Evolutionary conservation across 2,329 filamentous ascomycete genomes (phyloP), one percentile per base, ranked within the genome.

Genomic region (Cercospora berteroae): DNA sequence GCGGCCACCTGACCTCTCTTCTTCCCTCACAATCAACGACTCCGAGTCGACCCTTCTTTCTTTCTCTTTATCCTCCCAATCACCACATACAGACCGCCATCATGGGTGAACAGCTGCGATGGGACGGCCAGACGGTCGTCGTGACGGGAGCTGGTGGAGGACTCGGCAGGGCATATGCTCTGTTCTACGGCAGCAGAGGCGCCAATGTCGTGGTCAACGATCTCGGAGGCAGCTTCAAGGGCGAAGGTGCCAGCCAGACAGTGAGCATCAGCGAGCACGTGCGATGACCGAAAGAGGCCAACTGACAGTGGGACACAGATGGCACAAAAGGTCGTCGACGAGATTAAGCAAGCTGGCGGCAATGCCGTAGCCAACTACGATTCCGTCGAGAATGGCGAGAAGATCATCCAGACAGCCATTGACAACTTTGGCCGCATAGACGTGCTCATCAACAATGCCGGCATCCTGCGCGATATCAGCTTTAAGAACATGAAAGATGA

Each of bases 401-500:
- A 87, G 81, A 98, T 99, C 80, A 96, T 99, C 82, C 89, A 94
- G 73, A 94, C 91, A 25, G 92, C 92, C 75, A 91, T 95, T 79
- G 84, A 92, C 80, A 84, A 84, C 65, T 95, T 89, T 78, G 92
- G 94, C 74, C 92, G 94, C 76, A 88, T 99, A 81, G 94, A 99
- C 80, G 84, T 99, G 58, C 89, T 99, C 75, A 90, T 99, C 82
- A 99, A 99, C 87, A 99, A 98, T 79, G 95, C 95, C 69, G 94
- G 95, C 77, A 98, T 98, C 78, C 86, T 97, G 68, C 90, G 94
- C 69, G 94, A 98, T 83, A 81, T 98, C 78, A 94, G 92, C 86
- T 98, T 99, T 85, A 97, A 97, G 87, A 98, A 98, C 83, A 96
- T 98, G 88, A 95, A 90, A 80, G 95, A 99, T 80, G 83, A 90